phyloP scores from a whole-genome alignment of 352 stramenopile species.

The Pythium sp. region DNA sequence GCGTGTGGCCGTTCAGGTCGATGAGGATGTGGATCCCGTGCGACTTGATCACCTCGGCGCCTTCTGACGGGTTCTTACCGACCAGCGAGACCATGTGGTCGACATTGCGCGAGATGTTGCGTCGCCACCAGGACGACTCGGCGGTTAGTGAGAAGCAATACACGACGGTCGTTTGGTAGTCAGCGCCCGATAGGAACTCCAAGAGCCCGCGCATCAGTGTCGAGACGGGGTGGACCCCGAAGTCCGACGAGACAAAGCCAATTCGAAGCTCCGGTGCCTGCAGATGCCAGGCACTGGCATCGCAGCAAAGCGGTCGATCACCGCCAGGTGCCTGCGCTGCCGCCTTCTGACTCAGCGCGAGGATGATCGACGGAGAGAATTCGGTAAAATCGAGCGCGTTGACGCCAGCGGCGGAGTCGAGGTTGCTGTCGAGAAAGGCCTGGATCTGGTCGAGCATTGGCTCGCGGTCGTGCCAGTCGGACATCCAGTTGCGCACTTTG shows the following conservation, averaged over 20 bases:
- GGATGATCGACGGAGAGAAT: slow-evolving; percentile 27
- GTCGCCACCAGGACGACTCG: slow-evolving; percentile 70
- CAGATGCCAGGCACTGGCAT: slow-evolving; percentile 20
- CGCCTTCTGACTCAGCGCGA: slow-evolving; percentile 19
- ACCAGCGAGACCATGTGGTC: slow-evolving; percentile 67
- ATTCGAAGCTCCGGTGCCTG: slow-evolving; percentile 36
- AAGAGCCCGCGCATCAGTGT: slow-evolving; percentile 67
- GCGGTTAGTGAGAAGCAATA: slow-evolving; percentile 73
- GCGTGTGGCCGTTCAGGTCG: slow-evolving; percentile 84
- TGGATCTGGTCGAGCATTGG: slow-evolving; percentile 37
- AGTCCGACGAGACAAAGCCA: slow-evolving; percentile 81
- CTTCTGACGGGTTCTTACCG: slow-evolving; percentile 46
- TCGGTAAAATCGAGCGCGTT: slow-evolving; percentile 55
- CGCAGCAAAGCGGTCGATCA: slow-evolving; percentile 18
- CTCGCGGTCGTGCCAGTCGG: slow-evolving; percentile 61
- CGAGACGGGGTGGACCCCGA: slow-evolving; percentile 77
- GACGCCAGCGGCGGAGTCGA: slow-evolving; percentile 15
- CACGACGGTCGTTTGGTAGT: slow-evolving; percentile 35
- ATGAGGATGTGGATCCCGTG: slow-evolving; percentile 72
- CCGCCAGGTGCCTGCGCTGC: too few species aligned
- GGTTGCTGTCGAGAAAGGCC: slow-evolving; percentile 19
- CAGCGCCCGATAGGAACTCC: slow-evolving; percentile 31
- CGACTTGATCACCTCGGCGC: slow-evolving; percentile 46
- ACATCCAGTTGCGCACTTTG: slow-evolving; percentile 70
- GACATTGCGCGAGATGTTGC: slow-evolving; percentile 70